Base-by-base conservation (phyloP, 2,329 filamentous ascomycete species). In the Fusarium drepaniforme region DNA sequence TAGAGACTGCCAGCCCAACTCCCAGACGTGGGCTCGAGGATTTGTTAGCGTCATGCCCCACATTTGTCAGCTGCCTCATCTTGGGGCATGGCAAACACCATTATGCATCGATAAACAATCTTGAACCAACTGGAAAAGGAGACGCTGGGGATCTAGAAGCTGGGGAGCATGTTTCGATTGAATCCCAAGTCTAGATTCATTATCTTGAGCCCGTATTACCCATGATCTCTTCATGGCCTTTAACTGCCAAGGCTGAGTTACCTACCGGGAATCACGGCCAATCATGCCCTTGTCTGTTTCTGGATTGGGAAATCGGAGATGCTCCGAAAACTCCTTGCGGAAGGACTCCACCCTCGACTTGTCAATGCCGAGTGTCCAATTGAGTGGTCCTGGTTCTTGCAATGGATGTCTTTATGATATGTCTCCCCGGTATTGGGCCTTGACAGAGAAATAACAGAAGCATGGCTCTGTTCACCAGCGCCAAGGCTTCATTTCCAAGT, bases 241-340 rank as follows among this genome's bases (percentile, higher is more conserved):
- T 53, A 53, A 53, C 49, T 30, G 25, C 25, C 49, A 8, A 30
- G 49, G n/a, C 16, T 8, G 16, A n/a, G 25, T 30, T 28, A 11
- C 49, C 25, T 53, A 53, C 9, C 11, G 23, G 7, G n/a, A 13
- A 12, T n/a, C 7, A 58, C 23, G 44, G 38, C 76, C 76, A 78
- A 78, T 78, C 68, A 71, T 40, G 61, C 15, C 66, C 35, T 23
- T 33, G 42, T 60, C 28, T 1, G 3, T 30, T 4, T 60, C 75
- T 67, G 15, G 53, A 74, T 68, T 58, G 68, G 76, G 76, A 75
- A 78, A 49, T 75, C 70, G 74, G 74, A 75, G 69, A 58, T 51
- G 65, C 72, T 77, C 76, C 76, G 76, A 72, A 75, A 75, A 72
- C 76, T 77, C 76, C 76, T 78, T 77, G 11, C 13, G 38, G 69